Evolutionary conservation across 2,329 filamentous ascomycete species (phyloP).

Genomic region (Leptographium lundbergii): DNA sequence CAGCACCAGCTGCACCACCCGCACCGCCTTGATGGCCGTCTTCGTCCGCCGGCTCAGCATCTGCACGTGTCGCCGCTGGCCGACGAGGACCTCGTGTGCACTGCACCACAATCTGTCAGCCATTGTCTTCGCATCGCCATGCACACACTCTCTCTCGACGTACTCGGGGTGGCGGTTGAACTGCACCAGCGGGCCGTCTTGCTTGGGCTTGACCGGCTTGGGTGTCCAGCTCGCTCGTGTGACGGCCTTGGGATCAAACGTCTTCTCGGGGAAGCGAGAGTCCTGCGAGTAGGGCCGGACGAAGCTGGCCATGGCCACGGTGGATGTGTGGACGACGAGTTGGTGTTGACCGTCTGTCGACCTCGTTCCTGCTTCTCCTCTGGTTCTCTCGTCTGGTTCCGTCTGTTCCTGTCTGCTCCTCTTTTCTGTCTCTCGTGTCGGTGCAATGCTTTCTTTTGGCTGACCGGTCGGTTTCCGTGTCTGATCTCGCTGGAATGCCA

Average conservation of each 20-base stretch:
- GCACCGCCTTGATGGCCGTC: conserved; percentile 53
- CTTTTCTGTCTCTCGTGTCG: background rate
- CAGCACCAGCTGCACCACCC: conserved; percentile 56
- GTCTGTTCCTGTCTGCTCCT: background rate
- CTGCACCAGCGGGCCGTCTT: conserved; percentile 62
- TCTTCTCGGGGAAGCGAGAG: conserved; percentile 37
- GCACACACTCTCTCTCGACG: conserved; percentile 17
- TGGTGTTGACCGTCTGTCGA: background rate
- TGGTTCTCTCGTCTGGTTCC: too few species aligned
- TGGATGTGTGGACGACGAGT: background rate
- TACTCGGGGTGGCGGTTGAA: conserved; percentile 85
- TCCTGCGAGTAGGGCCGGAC: conserved; percentile 46
- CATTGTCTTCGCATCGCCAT: background rate
- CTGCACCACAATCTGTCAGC: conserved; percentile 18
- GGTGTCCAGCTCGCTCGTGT: conserved; percentile 66
- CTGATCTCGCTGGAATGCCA: background rate
- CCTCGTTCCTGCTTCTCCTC: background rate
- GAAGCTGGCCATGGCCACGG: background rate
- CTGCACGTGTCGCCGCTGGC: conserved; percentile 46
- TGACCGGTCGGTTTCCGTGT: background rate
- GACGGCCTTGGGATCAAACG: conserved; percentile 79
- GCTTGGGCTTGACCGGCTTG: conserved; percentile 48
- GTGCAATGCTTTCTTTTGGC: background rate
- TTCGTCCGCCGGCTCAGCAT: conserved; percentile 62
- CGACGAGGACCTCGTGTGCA: conserved; percentile 50